Evolutionary conservation across 169 alveolate species (phyloP).

Genomic region (Eimeria necatrix): DNA sequence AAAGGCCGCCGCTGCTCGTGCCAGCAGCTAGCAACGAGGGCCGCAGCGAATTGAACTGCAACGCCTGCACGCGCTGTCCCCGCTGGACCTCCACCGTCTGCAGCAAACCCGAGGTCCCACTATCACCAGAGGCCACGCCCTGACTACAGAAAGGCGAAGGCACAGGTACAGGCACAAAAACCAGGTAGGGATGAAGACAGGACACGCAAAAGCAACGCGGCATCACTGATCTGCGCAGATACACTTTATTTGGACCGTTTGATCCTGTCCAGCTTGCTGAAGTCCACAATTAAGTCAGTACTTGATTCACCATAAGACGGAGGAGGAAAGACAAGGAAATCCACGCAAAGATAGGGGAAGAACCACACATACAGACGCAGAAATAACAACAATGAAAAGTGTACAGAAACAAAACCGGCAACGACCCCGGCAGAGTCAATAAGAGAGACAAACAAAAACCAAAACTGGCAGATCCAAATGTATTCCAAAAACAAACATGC

Average conservation of each 20-base stretch:
- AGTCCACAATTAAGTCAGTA: too few relatives aligned
- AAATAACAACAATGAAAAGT: neutral
- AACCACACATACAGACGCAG: neutral
- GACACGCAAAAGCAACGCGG: too few relatives aligned
- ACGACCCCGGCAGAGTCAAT: neutral
- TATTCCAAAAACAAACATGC: neutral
- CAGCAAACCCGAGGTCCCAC: neutral
- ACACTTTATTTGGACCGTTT: too few relatives aligned
- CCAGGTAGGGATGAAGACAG: neutral
- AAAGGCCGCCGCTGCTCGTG: slow-evolving; percentile 63
- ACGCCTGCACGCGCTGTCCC: slow-evolving; percentile 45
- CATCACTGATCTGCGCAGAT: too few relatives aligned
- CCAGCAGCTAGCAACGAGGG: slow-evolving; percentile 79
- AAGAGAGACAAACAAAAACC: neutral
- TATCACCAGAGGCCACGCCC: neutral
- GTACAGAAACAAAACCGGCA: slow-evolving; percentile 6
- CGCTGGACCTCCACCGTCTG: slow-evolving; percentile 15
- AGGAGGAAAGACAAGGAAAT: neutral
- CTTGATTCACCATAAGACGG: neutral
- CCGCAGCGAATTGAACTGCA: slow-evolving; percentile 66
- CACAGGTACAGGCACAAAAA: neutral
- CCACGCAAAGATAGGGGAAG: neutral
- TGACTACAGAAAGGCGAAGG: neutral
- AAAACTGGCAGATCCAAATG: neutral
- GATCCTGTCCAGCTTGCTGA: too few relatives aligned